Conservation (phyloP, 306 rosid genomes). For the Acacia melanoxylon region DNA sequence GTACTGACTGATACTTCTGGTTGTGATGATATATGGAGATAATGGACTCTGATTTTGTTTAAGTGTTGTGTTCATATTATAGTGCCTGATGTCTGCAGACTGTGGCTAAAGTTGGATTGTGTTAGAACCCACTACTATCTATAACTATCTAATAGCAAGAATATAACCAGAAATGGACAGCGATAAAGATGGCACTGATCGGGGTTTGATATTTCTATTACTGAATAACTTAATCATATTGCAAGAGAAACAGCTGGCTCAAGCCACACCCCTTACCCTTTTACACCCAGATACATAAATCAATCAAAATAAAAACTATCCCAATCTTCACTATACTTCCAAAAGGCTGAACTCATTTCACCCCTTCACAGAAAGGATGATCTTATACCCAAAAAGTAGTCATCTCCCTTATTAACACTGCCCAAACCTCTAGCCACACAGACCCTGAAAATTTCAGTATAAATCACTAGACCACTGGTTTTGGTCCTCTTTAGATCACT, state of each 20-base stretch:
- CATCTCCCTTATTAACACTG: neutral
- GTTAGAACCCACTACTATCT: neutral
- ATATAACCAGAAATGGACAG: neutral
- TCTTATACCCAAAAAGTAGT: neutral
- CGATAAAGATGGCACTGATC: neutral
- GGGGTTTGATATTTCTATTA: neutral
- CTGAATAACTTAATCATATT: neutral
- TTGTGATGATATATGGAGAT: neutral
- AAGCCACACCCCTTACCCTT: neutral
- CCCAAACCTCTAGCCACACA: neutral
- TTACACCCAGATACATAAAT: neutral
- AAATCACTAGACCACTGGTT: neutral
- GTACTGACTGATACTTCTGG: neutral
- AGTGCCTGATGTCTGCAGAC: neutral
- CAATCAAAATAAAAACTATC: neutral
- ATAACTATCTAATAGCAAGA: neutral
- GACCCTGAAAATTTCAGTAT: neutral
- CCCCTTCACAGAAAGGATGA: neutral
- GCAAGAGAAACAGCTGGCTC: neutral
- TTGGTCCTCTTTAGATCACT: neutral
- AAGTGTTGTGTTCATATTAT: neutral
- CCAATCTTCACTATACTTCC: neutral
- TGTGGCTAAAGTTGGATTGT: neutral
- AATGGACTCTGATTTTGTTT: neutral
- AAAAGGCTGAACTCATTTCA: neutral